These are phyloP conservation scores for Umbelopsis isabellina DNA, from an alignment of 192 early-diverging fungal genomes.

Conservation along the genomic window DNA sequence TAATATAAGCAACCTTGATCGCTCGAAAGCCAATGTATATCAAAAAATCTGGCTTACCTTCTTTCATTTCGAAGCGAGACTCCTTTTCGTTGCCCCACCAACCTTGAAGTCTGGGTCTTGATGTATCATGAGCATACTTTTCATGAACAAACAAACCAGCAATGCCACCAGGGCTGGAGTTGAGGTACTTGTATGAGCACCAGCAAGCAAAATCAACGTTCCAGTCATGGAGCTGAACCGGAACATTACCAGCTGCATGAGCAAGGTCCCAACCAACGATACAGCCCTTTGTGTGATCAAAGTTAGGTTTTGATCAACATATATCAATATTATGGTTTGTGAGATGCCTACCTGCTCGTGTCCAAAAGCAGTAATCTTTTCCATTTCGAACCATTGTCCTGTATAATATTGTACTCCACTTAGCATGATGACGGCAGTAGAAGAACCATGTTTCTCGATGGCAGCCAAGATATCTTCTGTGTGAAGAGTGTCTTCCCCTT, in stretches of 20 bases:
- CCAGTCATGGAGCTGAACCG: conserved; percentile 91
- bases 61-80: conserved; percentile 88
- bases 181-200: conserved; percentile 99
- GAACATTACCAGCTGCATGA: conserved; percentile 94
- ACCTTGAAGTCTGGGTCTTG: conserved; percentile 49
- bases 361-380: conserved; percentile 79
- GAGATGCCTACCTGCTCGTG: conserved; percentile 64
- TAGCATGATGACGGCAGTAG: conserved; percentile 86
- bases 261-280: conserved; percentile 94
- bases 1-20: background rate
- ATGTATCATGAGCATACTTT: conserved; percentile 64
- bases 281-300: conserved; percentile 66
- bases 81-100: conserved; percentile 93
- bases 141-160: conserved; percentile 91
- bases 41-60: conserved; percentile 42
- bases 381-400: conserved; percentile 87
- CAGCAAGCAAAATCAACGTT: conserved; percentile 96
- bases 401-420: conserved; percentile 96
- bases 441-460: conserved; percentile 73
- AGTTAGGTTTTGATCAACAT: background rate
- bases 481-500: conserved; percentile 70
- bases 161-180: conserved; percentile 96
- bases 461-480: conserved; percentile 81
- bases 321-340: background rate
- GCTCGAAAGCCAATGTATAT: background rate